Base-by-base conservation (phyloP, 2,329 filamentous ascomycete genomes). In the Epichloe coenophiala region DNA sequence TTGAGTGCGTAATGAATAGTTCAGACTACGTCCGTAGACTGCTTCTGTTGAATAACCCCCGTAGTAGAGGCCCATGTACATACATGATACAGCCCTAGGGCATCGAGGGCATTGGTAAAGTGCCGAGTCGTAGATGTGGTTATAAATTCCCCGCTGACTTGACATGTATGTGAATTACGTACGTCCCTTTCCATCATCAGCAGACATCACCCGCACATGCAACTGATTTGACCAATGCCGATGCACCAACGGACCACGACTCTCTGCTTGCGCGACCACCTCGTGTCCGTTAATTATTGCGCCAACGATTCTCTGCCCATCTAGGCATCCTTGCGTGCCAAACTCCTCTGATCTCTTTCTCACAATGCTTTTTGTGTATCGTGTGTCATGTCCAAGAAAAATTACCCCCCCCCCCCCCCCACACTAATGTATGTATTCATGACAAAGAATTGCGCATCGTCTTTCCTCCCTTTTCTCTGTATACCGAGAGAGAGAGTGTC, bases 111-210 rank as follows among this genome's bases (percentile, higher is more conserved):
- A 23, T 23, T 23, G 5, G 4, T 23, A 23, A 23, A 27, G 7
- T 27, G 27, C 27, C 27, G 27, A 8, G 27, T 27, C 27, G 27
- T 2, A 27, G 27, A 27, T 27, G 27, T 27, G 7, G 7, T 27
- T 8, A 27, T 27, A 27, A 27, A 27, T 27, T 27, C 7, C 27
- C 27, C 27, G 27, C 7, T 27, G 27, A 38, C 4, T 38, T 38
- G 36, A 38, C 36, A 38, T 38, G n/a, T 38, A 38, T 38, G n/a
- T n/a, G 36, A 38, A 38, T 15, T 15, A 13, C 36, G 13, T 38
- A 12, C 36, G 36, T 38, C 12, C 64, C 13, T 41, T 41, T 19
- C 19, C 8, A 31, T 31, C 27, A 31, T 31, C 8, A 31, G 19
- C 6, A 33, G 21, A 19, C 15, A 44, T 27, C 4, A 44, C 8